Base-by-base conservation (phyloP, 2,329 filamentous ascomycete genomes). In the Monosporascus sp. region DNA sequence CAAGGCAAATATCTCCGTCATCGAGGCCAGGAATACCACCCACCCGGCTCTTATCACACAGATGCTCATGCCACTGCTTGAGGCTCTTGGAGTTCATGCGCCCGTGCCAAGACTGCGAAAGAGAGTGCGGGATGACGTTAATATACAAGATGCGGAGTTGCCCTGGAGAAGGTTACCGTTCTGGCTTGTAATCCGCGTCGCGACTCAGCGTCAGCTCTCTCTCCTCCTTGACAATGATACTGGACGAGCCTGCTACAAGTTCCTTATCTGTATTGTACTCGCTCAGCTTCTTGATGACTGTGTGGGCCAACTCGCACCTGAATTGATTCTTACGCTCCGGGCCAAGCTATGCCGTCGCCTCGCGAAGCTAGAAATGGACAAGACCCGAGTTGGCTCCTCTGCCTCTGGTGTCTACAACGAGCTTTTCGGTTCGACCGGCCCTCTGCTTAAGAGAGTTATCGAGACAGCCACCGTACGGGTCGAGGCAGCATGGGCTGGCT, bases 131-230 rank as follows among this genome's bases (percentile, higher is more conserved):
- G 86, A 89, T 49, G 83, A 87, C n/a, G 77, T 87, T 0, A 74
- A 73, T 14, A 77, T 81, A 63, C 62, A 68, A 1, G 62, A 76
- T 1, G 71, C 74, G 0, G 65, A 74, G 1, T 62, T 72, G 0
- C 85, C 85, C 0, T 89, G 86, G 85, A 74, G 86, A 20, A 71
- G 87, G 37, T 77, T 77, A 2, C 76, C 86, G 0, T 75, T 80
- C 49, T 89, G 84, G 79, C 76, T 89, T 0, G 69, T 83, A 0
- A 65, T 88, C 5, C 79, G 84, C 0, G 82, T 89, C 2, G 72
- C 75, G 0, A 59, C 81, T 2, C 76, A 83, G 49, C 74, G 83
- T 0, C 72, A 77, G 8, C 70, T 88, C 0, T 73, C 68, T 25
- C 56, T 70, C 1, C 20, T 61, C 0, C 58, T 78, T 1, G 75